phyloP scores from a whole-genome alignment of 2,329 filamentous ascomycete genomes.

The Polytolypa hystricis region DNA sequence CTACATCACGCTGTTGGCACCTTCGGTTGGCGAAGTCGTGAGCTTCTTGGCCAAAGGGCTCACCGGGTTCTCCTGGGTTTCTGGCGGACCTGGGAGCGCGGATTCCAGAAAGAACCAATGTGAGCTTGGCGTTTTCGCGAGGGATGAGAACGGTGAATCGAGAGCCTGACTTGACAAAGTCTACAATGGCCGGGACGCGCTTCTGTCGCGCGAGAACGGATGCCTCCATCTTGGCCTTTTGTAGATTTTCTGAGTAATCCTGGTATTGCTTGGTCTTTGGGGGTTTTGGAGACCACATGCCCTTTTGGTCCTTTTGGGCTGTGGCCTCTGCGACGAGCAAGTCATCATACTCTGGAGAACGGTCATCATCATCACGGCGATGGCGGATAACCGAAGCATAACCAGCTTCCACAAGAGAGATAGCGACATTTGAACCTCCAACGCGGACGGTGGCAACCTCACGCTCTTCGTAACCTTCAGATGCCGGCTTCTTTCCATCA shows the following conservation, averaged over 20 bases:
- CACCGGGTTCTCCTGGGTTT: slow-evolving; percentile 65
- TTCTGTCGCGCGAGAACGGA: slow-evolving; percentile 80
- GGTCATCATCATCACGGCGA: slow-evolving; percentile 85
- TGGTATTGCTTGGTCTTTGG: slow-evolving; percentile 71
- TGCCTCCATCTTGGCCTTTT: slow-evolving; percentile 92
- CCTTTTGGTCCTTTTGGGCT: slow-evolving; percentile 79
- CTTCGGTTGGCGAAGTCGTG: slow-evolving; percentile 81
- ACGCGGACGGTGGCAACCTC: slow-evolving; percentile 83
- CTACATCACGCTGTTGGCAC: slow-evolving; percentile 87
- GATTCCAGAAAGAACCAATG: slow-evolving; percentile 86
- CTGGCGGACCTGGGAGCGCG: slow-evolving; percentile 80
- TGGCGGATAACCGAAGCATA: slow-evolving; percentile 92
- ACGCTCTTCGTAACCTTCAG: slow-evolving; percentile 82
- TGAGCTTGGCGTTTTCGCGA: slow-evolving; percentile 86
- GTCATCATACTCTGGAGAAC: slow-evolving; percentile 81
- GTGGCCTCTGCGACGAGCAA: slow-evolving; percentile 35
- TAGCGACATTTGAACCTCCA: slow-evolving; percentile 76
- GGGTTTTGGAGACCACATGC: slow-evolving; percentile 88
- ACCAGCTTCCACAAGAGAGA: slow-evolving; percentile 79
- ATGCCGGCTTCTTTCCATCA: slow-evolving; percentile 82
- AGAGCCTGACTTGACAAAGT: slow-evolving; percentile 95
- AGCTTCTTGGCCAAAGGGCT: slow-evolving; percentile 92
- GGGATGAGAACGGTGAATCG: slow-evolving; percentile 87
- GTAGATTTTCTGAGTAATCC: slow-evolving; percentile 82
- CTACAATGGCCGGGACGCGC: slow-evolving; percentile 84